phyloP scores from a whole-genome alignment of 2,329 filamentous ascomycete genomes.

The Arthroderma uncinatum region DNA sequence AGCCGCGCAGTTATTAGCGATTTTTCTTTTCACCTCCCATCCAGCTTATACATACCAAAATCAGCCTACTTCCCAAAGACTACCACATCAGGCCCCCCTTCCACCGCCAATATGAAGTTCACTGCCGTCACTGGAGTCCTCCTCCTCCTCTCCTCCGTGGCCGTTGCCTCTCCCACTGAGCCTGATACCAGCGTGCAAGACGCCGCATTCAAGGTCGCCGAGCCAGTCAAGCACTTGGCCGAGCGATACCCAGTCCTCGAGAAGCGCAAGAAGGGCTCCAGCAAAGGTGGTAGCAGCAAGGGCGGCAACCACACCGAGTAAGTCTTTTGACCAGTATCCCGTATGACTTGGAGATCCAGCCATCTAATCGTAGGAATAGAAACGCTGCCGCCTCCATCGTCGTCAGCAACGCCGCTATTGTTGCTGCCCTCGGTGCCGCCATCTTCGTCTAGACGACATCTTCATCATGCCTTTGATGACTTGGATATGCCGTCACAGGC shows the following conservation, averaged over 20 bases:
- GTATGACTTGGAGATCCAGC: background rate
- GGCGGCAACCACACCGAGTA: background rate
- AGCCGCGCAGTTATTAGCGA: too few relatives aligned
- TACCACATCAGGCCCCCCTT: background rate
- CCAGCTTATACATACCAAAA: background rate
- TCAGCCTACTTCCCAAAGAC: background rate
- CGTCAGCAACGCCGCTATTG: background rate
- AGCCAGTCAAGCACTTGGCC: background rate
- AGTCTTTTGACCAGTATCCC: background rate
- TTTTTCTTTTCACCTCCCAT: background rate
- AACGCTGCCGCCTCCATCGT: background rate
- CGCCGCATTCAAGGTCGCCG: background rate
- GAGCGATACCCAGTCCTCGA: background rate
- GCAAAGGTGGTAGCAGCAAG: background rate
- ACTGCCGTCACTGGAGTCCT: background rate
- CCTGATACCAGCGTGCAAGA: background rate
- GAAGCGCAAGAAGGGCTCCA: slow-evolving; percentile 2
- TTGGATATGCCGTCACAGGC: too few relatives aligned
- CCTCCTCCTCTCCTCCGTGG: slow-evolving; percentile 3
- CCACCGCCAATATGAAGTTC: slow-evolving; percentile 2
- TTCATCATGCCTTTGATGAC: too few relatives aligned
- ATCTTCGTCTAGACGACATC: background rate
- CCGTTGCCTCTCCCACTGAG: background rate
- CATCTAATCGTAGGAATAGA: background rate
- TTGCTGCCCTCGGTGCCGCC: background rate